Evolutionary conservation across 441 rosid genomes (phyloP), one percentile per base, ranked within the genome.

Genomic region (Omphalea diandra): DNA sequence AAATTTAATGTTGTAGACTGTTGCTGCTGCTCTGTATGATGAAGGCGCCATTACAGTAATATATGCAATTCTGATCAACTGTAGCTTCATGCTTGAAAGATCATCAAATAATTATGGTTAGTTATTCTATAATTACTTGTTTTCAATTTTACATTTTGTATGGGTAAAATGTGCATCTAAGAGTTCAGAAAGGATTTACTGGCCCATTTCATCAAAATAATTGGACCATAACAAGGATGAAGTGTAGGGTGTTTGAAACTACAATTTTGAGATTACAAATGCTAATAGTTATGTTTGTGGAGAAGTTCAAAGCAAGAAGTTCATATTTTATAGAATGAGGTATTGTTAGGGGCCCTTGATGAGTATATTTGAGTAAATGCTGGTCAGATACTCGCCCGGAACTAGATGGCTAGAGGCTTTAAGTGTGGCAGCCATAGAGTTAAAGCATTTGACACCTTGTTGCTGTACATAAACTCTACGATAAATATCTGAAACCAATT

Each of bases 41-140:
- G 98, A 95, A 83, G 98, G 99, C 67, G 93, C 98, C 44, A 63
- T 88, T 55, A 83, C 90, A 75, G 88, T 93, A 76, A 82, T 93
- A 75, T 86, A 86, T 77, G 86, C 94, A 63, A 82, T 95, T 83
- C 75, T 95, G 77, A 85, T 93, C 76, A 90, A 93, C 79, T 93
- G 99, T 72, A 84, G 96, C 85, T 88, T 85, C 81, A 93, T 95
- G 98, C 91, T 93, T 75, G 99, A 89, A 88, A 89, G 97, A 80
- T 89, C 93, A 64, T 90, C 99, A 15, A 95, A 89, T 78, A 95
- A 80, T 77, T 93, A 86, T 66, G 99, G 99, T 95, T 78, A 76
- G 85, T 75, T 68, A 55, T 68, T 57, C 20, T 17, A 33, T 18
- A 27, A 53, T 32, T 63, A 10, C 62, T 66, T 38, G 44, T 72